These are phyloP conservation scores for Verticillium zaregamsianum DNA, from an alignment of 2,329 filamentous ascomycete species.

Conservation along the genomic window DNA sequence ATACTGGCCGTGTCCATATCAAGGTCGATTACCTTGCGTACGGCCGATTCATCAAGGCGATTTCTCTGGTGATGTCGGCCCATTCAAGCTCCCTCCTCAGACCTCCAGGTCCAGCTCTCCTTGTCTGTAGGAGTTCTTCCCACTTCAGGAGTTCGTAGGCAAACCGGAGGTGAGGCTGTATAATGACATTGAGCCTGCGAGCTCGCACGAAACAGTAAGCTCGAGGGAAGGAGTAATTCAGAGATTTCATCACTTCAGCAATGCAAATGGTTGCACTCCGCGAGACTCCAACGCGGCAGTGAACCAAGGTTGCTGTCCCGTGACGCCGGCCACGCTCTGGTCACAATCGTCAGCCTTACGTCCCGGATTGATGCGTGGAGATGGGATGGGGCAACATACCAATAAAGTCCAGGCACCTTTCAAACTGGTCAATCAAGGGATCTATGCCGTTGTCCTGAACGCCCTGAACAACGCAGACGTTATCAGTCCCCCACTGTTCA, in stretches of 20 bases:
- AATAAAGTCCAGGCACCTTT: slow-evolving; percentile 84
- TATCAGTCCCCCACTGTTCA: slow-evolving; percentile 70
- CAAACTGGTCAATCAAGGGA: slow-evolving; percentile 80
- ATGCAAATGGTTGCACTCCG: slow-evolving; percentile 97
- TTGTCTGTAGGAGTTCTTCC: slow-evolving; percentile 71
- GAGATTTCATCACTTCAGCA: slow-evolving; percentile 89
- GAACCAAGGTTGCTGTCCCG: slow-evolving; percentile 83
- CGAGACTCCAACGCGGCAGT: slow-evolving; percentile 94
- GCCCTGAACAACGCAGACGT: slow-evolving; percentile 74
- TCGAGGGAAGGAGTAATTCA: slow-evolving; percentile 77
- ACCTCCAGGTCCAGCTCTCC: slow-evolving; percentile 28
- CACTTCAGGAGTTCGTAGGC: slow-evolving; percentile 94
- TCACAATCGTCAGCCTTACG: slow-evolving; percentile 3
- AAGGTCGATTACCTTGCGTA: slow-evolving; percentile 61
- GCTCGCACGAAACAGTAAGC: slow-evolving; percentile 97
- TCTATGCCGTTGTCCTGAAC: slow-evolving; percentile 98
- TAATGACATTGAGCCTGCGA: slow-evolving; percentile 91
- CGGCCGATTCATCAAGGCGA: slow-evolving; percentile 92
- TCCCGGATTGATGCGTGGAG: neutral
- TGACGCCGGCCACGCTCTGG: slow-evolving; percentile 73
- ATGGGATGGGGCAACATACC: slow-evolving; percentile 52
- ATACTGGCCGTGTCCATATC: neutral
- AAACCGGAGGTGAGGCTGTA: slow-evolving; percentile 93
- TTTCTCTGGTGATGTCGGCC: slow-evolving; percentile 81
- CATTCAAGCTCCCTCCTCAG: slow-evolving; percentile 83